Conservation (phyloP, 768 basidiomycete species). For the Dioszegia crocea region DNA sequence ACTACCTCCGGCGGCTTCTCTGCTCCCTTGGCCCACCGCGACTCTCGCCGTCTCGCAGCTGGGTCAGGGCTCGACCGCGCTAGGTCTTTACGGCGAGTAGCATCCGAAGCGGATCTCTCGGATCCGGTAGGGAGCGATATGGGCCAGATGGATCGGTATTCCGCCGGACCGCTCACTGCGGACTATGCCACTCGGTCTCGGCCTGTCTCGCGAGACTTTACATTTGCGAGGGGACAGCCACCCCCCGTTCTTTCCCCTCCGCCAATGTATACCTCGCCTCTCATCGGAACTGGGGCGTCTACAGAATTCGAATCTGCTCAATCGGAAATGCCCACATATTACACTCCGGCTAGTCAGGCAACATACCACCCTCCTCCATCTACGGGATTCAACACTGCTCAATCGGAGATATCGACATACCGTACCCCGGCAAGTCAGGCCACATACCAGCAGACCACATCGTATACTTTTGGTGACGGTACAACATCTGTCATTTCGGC, state of each 20-base stretch:
- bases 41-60: constrained; percentile 33
- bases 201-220: constrained; percentile 39
- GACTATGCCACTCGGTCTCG: constrained; percentile 18
- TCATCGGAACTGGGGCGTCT: neutral
- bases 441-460: neutral
- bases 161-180: constrained; percentile 29
- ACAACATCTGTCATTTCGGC: neutral
- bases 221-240: constrained; percentile 36
- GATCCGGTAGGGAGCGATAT: constrained; percentile 2
- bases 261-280: constrained; percentile 3
- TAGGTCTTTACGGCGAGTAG: constrained; percentile 34
- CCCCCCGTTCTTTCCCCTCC: constrained; percentile 23
- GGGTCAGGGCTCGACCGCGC: constrained; percentile 19
- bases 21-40: constrained; percentile 35
- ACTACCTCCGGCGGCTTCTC: constrained; percentile 38
- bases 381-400: neutral
- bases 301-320: neutral
- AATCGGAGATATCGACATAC: neutral
- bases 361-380: neutral
- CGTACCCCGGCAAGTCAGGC: neutral
- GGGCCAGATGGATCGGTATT: constrained; percentile 2
- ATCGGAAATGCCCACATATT: neutral
- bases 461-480: constrained; percentile 3
- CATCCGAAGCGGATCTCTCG: constrained; percentile 41
- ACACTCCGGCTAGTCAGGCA: neutral